phyloP scores from a whole-genome alignment of 2,329 filamentous ascomycete genomes.

The Phoma sp. region DNA sequence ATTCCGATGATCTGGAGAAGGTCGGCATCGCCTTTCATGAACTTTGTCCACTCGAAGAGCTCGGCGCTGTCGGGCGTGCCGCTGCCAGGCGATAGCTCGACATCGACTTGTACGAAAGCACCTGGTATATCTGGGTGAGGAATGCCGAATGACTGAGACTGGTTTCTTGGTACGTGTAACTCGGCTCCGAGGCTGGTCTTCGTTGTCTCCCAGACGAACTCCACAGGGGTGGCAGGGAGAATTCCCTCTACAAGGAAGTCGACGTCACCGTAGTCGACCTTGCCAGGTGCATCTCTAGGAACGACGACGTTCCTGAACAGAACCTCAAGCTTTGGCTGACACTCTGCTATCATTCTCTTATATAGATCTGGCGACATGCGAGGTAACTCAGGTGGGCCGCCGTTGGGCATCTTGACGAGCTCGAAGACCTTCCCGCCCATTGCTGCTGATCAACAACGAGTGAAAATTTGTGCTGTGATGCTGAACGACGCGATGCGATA shows the following conservation, averaged over 20 bases:
- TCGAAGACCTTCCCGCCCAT: conserved; percentile 68
- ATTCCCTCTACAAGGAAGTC: conserved; percentile 66
- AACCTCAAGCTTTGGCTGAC: conserved; percentile 55
- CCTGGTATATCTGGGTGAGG: conserved; percentile 38
- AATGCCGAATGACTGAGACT: conserved; percentile 58
- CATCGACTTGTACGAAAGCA: conserved; percentile 71
- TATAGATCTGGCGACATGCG: conserved; percentile 70
- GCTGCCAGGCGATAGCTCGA: conserved; percentile 60
- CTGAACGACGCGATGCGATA: neutral
- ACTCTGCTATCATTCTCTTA: conserved; percentile 55
- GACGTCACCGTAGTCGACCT: conserved; percentile 73
- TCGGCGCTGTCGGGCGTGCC: conserved; percentile 33
- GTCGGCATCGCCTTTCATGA: conserved; percentile 76
- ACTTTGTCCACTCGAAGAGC: conserved; percentile 66
- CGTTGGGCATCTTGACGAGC: conserved; percentile 35
- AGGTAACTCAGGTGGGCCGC: conserved; percentile 63
- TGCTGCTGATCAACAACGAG: conserved; percentile 2
- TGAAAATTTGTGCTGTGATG: neutral
- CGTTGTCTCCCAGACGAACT: conserved; percentile 41
- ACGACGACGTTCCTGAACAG: conserved; percentile 64
- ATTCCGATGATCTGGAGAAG: conserved; percentile 70
- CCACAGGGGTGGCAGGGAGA: conserved; percentile 17
- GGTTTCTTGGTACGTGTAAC: conserved; percentile 26
- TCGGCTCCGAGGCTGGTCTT: conserved; percentile 55
- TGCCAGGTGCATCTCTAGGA: conserved; percentile 73